Conservation (phyloP, 768 basidiomycete genomes). For the Amanita pallidorosea region DNA sequence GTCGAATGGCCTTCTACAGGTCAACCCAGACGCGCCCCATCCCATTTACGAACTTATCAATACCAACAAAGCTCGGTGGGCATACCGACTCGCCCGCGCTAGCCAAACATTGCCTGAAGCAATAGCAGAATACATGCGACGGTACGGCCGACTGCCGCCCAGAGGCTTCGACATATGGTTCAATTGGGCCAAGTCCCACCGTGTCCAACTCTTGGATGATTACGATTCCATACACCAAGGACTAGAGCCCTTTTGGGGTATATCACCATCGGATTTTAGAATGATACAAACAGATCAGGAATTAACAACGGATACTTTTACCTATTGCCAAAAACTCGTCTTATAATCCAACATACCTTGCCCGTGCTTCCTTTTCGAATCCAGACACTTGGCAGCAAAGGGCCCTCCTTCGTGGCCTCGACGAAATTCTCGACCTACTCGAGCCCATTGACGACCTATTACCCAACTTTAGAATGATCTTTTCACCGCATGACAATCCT, state of each 20-base stretch:
- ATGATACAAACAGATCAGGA: constrained; percentile 18
- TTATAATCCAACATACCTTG: constrained; percentile 8
- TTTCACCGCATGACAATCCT: constrained; percentile 29
- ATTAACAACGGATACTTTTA: constrained; percentile 20
- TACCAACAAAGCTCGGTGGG: constrained; percentile 27
- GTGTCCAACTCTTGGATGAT: constrained; percentile 41
- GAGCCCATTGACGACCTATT: constrained; percentile 24
- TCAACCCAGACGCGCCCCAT: constrained; percentile 26
- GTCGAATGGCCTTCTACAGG: constrained; percentile 22
- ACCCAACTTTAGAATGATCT: constrained; percentile 29
- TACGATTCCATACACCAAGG: constrained; percentile 39
- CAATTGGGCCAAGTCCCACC: constrained; percentile 28
- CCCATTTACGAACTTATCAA: constrained; percentile 34
- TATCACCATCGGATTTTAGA: constrained; percentile 21
- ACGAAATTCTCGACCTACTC: constrained; percentile 21
- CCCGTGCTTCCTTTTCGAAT: constrained; percentile 13
- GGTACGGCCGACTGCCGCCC: constrained; percentile 28
- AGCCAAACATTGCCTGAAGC: constrained; percentile 28
- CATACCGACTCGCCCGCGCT: constrained; percentile 21
- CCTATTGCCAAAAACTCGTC: constrained; percentile 19
- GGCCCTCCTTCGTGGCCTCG: constrained; percentile 12
- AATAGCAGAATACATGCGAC: constrained; percentile 24
- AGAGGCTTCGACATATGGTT: constrained; percentile 38
- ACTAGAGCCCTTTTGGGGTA: constrained; percentile 32
- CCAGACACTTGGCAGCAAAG: constrained; percentile 13